A percentile compares a stretch with the other conserved stretches of the same genome.
phyloP scores from a whole-genome alignment of 148 eudicot genomes.

The Chenopodium album region DNA sequence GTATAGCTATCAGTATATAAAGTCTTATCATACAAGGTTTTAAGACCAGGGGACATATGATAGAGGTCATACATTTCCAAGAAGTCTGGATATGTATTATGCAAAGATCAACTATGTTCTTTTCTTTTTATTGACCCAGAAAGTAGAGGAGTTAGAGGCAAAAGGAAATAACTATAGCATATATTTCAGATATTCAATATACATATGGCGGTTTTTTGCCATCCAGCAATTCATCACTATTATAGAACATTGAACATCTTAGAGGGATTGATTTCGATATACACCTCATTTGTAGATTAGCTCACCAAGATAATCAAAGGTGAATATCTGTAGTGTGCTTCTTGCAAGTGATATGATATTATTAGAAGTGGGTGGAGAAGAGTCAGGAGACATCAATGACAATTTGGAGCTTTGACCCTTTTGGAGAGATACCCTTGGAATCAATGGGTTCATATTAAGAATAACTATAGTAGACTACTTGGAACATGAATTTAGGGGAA shows the following conservation, averaged over 20 bases:
- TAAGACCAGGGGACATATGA: background rate
- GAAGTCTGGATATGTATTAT: background rate
- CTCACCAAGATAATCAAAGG: background rate
- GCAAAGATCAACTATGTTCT: background rate
- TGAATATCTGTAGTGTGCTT: background rate
- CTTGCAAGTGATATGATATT: background rate
- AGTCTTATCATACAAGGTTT: background rate
- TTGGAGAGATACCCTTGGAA: background rate
- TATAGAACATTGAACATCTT: background rate
- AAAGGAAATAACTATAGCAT: background rate
- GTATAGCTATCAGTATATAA: background rate
- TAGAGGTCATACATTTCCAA: background rate
- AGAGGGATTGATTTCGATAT: background rate
- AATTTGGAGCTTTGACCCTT: background rate
- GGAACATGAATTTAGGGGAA: background rate
- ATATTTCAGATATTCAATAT: background rate
- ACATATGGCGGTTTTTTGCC: background rate
- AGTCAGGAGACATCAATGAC: too few relatives aligned
- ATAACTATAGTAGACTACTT: background rate
- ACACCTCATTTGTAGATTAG: background rate
- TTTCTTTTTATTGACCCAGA: background rate
- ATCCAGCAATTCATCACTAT: background rate
- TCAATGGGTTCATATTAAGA: background rate
- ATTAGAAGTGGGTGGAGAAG: background rate
- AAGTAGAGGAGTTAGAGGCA: background rate